Base-by-base conservation (phyloP, 2,329 filamentous ascomycete genomes). In the Colletotrichum sp. region DNA sequence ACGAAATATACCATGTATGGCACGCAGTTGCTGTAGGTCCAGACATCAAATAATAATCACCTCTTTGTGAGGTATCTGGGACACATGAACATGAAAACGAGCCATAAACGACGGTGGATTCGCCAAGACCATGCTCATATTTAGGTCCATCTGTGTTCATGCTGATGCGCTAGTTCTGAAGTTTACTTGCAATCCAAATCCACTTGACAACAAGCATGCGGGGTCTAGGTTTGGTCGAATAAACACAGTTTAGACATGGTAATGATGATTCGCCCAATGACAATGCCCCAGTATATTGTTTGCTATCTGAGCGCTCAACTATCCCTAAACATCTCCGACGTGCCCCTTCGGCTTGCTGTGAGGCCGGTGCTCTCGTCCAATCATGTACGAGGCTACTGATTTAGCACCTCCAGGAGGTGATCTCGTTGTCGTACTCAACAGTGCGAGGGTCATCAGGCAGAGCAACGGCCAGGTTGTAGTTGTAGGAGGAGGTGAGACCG, bases 371-470 rank as follows among this genome's bases (percentile, higher is more conserved):
- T 49, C 44, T 49, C 44, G n/a, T 49, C 9, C 34, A 15, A 19
- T 39, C 22, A n/a, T 8, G n/a, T 27, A 19, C 11, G 4, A 8
- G 27, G 6, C 19, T 27, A n/a, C 9, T 30, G 3, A 34, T n/a
- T 27, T 65, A 76, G 44, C 73, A 76, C 22, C 70, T 76, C 70
- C 70, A 76, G 19, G 73, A 76, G 44, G 70, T 73, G 59, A 76
- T 76, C 44, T 76, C 11, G 64, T 73, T 32, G 5, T 61, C 70
- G 64, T 76, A 76, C 70, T 76, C 70, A 6, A 65, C 44, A n/a
- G 70, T 69, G 7, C 70, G 73, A 5, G 69, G 70, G 57, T 76
- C 73, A 6, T 61, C 57, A 32, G 70, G 70, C 6, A 73, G 70
- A 39, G 73, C 12, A 29, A 69, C 64, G 19, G 6, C 57, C 32